A percentile compares a stretch with the other conserved stretches of the same genome.
phyloP scores from a whole-genome alignment of 2,329 filamentous ascomycete genomes.

The Pestalotiopsis sp. region DNA sequence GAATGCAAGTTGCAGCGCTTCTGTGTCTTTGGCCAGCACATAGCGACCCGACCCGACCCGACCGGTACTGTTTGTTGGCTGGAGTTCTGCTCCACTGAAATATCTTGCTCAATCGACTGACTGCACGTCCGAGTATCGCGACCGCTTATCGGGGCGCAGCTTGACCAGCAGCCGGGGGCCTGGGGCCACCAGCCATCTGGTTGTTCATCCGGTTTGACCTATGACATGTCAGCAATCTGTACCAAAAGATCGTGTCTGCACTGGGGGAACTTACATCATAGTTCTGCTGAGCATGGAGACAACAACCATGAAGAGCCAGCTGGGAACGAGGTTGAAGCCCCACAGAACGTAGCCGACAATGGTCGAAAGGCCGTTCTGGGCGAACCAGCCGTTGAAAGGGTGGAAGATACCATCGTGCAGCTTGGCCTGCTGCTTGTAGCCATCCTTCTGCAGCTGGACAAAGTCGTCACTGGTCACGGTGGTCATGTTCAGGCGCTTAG shows the following conservation, averaged over 20 bases:
- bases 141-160: conserved; percentile 26
- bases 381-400: conserved; percentile 71
- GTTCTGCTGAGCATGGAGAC: conserved; percentile 74
- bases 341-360: conserved; percentile 71
- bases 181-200: conserved; percentile 27
- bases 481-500: conserved; percentile 70
- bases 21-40: not conserved
- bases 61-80: not conserved
- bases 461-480: conserved; percentile 68
- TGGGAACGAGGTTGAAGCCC: conserved; percentile 67
- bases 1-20: not conserved
- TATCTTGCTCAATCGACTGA: not conserved
- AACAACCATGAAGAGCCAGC: conserved; percentile 79
- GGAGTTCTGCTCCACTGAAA: not conserved
- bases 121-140: not conserved
- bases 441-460: conserved; percentile 61
- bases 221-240: conserved; percentile 9
- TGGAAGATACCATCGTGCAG: conserved; percentile 70
- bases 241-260: not conserved
- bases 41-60: not conserved
- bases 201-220: conserved; percentile 22
- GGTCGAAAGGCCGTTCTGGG: conserved; percentile 62
- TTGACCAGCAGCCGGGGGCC: conserved; percentile 30
- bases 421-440: conserved; percentile 41
- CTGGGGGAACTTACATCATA: conserved; percentile 68